Evolutionary conservation across 805 yeast species (phyloP), one percentile per base, ranked within the genome.

Genomic region (Saccharomyces paradoxus): DNA sequence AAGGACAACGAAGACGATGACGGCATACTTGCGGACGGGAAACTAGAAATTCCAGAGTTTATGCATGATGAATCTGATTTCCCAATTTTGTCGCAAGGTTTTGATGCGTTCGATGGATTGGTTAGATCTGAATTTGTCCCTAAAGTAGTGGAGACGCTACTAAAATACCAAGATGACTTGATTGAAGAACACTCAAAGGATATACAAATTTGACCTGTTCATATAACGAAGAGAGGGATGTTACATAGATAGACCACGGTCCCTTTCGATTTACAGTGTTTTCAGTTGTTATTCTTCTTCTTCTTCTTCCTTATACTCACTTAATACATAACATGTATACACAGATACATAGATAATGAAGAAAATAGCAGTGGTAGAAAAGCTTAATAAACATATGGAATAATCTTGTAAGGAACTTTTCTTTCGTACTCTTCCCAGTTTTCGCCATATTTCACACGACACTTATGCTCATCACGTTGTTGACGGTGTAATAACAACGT

Each of bases 391-490:
- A 94, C 71, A 63, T 84, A 90, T 4, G 99, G 99, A 58, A 94
- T 79, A 58, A 94, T 90, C 68, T 89, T 86, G 70, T 86, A 92
- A 14, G 96, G 97, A 31, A 94, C 99, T 59, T 71, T 66, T 55
- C 69, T 75, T 72, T 87, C 88, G 70, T 94, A 94, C 70, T 86
- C 83, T 52, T 75, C 79, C 99, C 99, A 94, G 47, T 83, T 79
- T 58, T 84, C 77, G 14, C 95, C 95, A 64, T 94, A 94, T 74
- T 94, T 94, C 31, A 71, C 81, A 41, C 84, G 77, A 69, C 99
- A 94, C 70, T 94, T 91, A 50, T 84, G 86, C 65, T 92, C 98
- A 71, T 94, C 99, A 70, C 99, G 81, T 28, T 72, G 73, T 70
- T 92, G 97, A 68, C 99, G 83, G 69, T 94, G 98, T 32, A 94